phyloP scores from a whole-genome alignment of 2,329 filamentous ascomycete species.

The Aspergillus cejpii region DNA sequence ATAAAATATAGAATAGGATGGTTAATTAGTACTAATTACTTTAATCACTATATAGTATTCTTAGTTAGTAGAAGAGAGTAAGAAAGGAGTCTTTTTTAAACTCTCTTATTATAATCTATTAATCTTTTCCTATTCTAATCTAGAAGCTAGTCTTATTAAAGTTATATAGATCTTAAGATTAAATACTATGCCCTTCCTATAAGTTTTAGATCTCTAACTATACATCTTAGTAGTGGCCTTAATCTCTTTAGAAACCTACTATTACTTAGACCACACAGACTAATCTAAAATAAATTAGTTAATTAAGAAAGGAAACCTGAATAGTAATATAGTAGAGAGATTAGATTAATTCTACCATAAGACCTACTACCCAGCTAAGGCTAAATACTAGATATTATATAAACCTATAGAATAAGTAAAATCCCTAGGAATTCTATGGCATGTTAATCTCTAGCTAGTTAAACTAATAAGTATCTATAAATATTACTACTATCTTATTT shows the following conservation, averaged over 20 bases:
- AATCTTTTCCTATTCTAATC: too few relatives aligned
- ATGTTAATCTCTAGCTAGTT: neutral
- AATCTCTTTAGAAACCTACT: neutral
- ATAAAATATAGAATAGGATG: too few relatives aligned
- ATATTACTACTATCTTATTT: neutral
- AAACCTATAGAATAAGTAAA: neutral
- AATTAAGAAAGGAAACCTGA: neutral
- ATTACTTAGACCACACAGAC: neutral
- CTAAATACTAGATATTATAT: neutral
- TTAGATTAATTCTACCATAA: neutral
- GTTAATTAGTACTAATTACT: too few relatives aligned
- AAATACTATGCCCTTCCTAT: too few relatives aligned
- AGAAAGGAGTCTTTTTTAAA: too few relatives aligned
- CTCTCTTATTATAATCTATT: too few relatives aligned
- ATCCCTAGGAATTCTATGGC: neutral
- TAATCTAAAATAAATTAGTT: neutral
- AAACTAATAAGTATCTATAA: too few relatives aligned
- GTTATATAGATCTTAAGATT: too few relatives aligned
- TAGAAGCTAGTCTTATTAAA: too few relatives aligned
- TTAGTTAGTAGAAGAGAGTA: too few relatives aligned
- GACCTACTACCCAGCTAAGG: neutral
- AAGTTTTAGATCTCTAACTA: too few relatives aligned
- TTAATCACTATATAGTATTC: too few relatives aligned
- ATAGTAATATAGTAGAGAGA: neutral
- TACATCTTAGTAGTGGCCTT: conserved; percentile 1